Percentiles rank a stretch among this genome's conserved stretches.
Conservation (phyloP, 176 grass and related monocot genomes). For the Oryza nivara region DNA sequence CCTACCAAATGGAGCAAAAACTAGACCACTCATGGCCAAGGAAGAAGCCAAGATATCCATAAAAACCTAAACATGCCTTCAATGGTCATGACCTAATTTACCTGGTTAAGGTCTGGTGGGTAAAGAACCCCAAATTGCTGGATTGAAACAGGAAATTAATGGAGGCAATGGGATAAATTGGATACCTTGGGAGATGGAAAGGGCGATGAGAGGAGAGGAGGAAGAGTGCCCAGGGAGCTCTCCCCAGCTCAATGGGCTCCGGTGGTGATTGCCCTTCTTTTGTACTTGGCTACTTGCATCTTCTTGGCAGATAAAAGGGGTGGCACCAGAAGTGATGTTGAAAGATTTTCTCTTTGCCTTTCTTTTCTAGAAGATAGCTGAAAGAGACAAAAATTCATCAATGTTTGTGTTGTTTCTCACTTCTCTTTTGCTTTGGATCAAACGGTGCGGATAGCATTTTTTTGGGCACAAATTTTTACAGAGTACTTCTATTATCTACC, state of each 20-base stretch:
- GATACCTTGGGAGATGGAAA: slow-evolving; percentile 43
- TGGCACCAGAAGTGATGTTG: slow-evolving; percentile 2
- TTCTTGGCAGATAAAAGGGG: slow-evolving; percentile 45
- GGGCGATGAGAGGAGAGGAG: slow-evolving; percentile 28
- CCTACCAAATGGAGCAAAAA: neutral
- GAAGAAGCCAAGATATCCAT: neutral
- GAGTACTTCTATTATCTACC: too few species aligned
- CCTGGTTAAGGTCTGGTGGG: neutral
- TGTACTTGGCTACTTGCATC: slow-evolving; percentile 21
- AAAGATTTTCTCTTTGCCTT: neutral
- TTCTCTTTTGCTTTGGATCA: neutral
- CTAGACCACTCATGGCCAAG: neutral
- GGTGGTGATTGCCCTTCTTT: slow-evolving; percentile 37
- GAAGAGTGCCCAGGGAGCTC: slow-evolving; percentile 7
- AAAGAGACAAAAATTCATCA: neutral
- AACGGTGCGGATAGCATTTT: too few species aligned
- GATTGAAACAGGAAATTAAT: slow-evolving; percentile 2
- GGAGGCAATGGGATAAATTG: neutral
- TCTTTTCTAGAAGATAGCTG: slow-evolving; percentile 7
- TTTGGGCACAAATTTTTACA: too few species aligned
- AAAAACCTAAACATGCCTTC: neutral
- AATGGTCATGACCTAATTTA: too few species aligned
- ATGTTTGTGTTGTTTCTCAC: neutral
- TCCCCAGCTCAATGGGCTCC: slow-evolving; percentile 2
- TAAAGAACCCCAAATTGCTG: slow-evolving; percentile 4